Conservation (phyloP, 305 asterid genomes). For the Rubia occidens region DNA sequence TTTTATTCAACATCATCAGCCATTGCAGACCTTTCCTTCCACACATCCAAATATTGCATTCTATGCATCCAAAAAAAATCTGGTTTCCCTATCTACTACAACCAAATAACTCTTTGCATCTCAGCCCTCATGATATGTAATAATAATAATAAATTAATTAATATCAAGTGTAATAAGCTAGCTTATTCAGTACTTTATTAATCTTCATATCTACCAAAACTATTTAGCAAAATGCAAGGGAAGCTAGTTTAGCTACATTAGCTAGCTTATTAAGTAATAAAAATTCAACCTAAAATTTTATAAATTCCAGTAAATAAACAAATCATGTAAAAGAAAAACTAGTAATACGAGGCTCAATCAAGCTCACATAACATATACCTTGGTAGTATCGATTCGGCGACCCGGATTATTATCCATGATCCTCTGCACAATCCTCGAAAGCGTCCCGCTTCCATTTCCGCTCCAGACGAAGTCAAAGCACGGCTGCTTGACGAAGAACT, state of each 20-base stretch:
- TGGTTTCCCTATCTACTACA: not conserved
- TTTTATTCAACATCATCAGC: not conserved
- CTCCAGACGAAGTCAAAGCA: constrained; percentile 23
- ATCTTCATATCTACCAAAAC: not conserved
- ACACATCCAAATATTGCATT: not conserved
- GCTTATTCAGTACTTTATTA: too few species aligned
- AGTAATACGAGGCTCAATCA: not conserved
- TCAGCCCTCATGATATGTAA: not conserved
- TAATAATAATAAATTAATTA: not conserved
- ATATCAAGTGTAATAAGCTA: not conserved
- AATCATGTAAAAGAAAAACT: not conserved
- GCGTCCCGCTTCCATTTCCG: constrained; percentile 14
- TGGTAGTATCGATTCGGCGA: constrained; percentile 14
- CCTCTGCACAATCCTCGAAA: constrained; percentile 12
- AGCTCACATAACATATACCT: not conserved
- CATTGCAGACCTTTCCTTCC: not conserved
- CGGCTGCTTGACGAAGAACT: constrained; percentile 11
- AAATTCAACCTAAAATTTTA: not conserved
- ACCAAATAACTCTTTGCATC: not conserved
- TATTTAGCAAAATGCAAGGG: not conserved
- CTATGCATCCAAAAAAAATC: not conserved
- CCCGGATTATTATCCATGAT: constrained; percentile 21
- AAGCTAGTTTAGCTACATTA: not conserved
- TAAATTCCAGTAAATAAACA: not conserved
- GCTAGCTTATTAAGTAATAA: not conserved